A percentile compares a stretch with the other conserved stretches of the same genome.
phyloP scores from a whole-genome alignment of 257 asterid genomes.

The Scutellaria minor region DNA sequence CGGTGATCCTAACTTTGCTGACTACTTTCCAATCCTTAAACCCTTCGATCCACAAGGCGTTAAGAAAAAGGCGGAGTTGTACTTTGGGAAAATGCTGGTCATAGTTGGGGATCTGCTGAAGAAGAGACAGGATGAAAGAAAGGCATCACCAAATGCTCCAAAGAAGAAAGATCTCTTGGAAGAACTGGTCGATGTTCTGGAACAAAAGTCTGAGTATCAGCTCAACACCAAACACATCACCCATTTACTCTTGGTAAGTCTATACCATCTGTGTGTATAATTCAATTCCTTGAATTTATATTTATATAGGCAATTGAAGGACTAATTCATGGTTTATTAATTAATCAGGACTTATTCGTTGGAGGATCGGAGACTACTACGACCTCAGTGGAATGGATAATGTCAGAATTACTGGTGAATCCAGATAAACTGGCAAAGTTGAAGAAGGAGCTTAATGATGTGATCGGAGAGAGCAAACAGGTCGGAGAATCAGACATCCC shows the following conservation, averaged over 20 bases:
- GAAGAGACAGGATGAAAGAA: constrained; percentile 8
- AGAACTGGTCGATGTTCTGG: constrained; percentile 21
- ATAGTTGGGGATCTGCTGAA: neutral
- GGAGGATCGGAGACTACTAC: constrained; percentile 20
- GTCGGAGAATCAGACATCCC: constrained; percentile 37
- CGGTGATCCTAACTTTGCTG: constrained; percentile 42
- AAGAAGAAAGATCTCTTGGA: constrained; percentile 32
- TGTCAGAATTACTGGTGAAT: constrained; percentile 41
- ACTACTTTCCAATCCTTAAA: constrained; percentile 39
- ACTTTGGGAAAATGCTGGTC: constrained; percentile 25
- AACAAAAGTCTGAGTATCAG: constrained; percentile 13
- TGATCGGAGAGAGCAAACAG: constrained; percentile 5
- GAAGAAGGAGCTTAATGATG: constrained; percentile 33
- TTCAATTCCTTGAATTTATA: neutral
- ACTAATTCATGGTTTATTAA: too few species aligned
- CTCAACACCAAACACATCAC: constrained; percentile 16
- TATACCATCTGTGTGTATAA: neutral
- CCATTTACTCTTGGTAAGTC: constrained; percentile 23
- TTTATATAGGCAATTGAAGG: neutral
- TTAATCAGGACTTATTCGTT: constrained; percentile 8
- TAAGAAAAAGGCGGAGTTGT: constrained; percentile 12
- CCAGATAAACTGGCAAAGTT: constrained; percentile 25
- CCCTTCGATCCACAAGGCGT: constrained; percentile 44
- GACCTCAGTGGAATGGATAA: constrained; percentile 36
- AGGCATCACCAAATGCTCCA: neutral